Evolutionary conservation across 768 basidiomycete species (phyloP), one percentile per base, ranked within the genome.

Genomic region (Pluteus cervinus): DNA sequence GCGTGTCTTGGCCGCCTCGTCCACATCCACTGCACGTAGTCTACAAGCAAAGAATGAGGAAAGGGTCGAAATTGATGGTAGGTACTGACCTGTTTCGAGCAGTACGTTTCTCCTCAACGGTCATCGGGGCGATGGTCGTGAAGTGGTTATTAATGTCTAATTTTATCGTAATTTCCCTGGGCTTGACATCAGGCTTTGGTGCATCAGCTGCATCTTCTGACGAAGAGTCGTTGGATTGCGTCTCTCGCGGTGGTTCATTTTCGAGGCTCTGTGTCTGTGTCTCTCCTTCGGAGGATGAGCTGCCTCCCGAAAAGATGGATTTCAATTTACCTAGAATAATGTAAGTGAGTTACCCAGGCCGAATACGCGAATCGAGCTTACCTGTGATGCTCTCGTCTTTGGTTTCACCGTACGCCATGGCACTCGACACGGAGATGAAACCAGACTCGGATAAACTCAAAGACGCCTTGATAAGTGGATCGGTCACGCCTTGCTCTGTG

Each of bases 401-500:
- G 51, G 86, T 72, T 49, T 90, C 86, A 6, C 84, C 89, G 41
- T 75, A 79, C 4, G 81, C 78, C 28, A 91, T 52, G 0, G 89
- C 93, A 39, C 87, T 85, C 10, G 78, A 72, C 24, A 90, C 79
- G 3, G 81, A 79, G 4, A 89, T 66, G 50, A 97, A 84, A 5
- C 92, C 91, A 34, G 87, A 88, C 36, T 92, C 87, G 25, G 87
- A 87, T 26, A 97, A 67, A 18, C 76, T 65, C 35, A 97, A 61
- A 0, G 86, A 89, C 12, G 89, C 81, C 57, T 91, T 92, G 50
- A 98, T 71, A 10, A 91, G 76, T 2, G 91, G 86, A 49, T 92
- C 88, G 17, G 74, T 57, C 8, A 80, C 85, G 7, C 86, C 87
- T 2, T 76, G 74, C 32, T 85, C 83, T 10, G 91, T 93, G 33